phyloP scores from a whole-genome alignment of 331 rosid species.

The Pyracantha coccinea region DNA sequence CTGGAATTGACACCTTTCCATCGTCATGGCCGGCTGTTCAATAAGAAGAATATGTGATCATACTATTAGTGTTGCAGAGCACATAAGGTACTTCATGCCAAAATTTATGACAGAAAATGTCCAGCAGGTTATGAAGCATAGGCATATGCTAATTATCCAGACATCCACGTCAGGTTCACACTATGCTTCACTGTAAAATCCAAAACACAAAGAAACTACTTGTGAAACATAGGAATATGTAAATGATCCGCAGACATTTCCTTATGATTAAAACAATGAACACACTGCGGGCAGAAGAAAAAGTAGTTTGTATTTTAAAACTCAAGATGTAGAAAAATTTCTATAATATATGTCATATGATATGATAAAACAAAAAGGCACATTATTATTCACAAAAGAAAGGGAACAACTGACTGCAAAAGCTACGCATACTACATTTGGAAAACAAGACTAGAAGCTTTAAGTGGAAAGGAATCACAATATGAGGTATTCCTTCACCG shows the following conservation, averaged over 20 bases:
- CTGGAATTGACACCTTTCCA: slow-evolving; percentile 68
- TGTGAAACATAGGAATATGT: neutral
- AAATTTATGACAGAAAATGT: slow-evolving; percentile 8
- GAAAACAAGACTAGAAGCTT: neutral
- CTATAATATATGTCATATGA: neutral
- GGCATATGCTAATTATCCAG: neutral
- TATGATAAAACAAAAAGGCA: neutral
- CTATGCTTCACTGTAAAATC: neutral
- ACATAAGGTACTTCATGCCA: slow-evolving; percentile 11
- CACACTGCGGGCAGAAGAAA: neutral
- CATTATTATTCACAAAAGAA: neutral
- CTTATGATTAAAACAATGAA: neutral
- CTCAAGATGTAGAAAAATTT: neutral
- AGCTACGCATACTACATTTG: neutral
- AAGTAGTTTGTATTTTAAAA: neutral
- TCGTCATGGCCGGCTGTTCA: slow-evolving; percentile 84
- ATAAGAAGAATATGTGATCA: slow-evolving; percentile 13
- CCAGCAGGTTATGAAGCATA: neutral
- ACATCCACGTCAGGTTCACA: neutral
- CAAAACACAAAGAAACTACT: neutral
- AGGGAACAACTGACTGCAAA: neutral
- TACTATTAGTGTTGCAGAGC: slow-evolving; percentile 8
- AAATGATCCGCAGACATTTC: neutral
- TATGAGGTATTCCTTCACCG: neutral
- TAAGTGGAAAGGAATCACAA: neutral